Evolutionary conservation across 2,329 filamentous ascomycete genomes (phyloP), one percentile per base, ranked within the genome.

Genomic region (Penicillium sp.): DNA sequence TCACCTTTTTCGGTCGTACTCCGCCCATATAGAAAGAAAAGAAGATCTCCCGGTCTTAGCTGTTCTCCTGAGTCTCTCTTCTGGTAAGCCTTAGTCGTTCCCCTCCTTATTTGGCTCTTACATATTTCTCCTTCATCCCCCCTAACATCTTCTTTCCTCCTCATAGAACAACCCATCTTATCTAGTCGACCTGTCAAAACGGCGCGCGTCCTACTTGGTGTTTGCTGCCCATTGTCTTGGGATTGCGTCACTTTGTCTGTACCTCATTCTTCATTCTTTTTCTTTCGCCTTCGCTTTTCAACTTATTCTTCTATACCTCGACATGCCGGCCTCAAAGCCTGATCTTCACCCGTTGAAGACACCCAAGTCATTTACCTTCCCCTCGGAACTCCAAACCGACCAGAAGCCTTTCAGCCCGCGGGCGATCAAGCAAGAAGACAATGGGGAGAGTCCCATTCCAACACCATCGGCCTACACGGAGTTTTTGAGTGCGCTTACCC

Each of bases 391-490:
- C 73, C 67, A 87, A 43, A 84, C 83, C 62, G 18, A 21, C 10
- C 34, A 16, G 7, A 92, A 87, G 61, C 66, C 67, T 26, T 59
- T 14, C 19, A 40, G 16, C 7, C 63, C 6, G 60, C 86, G 45
- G 79, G 81, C 43, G 64, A 84, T 92, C 79, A 93, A 92, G 74
- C 83, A 89, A 63, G 81, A 88, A 52, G 83, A 87, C 55, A 97
- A 92, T 4, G 92, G 92, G 3, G 24, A 9, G 37, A 16, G 16
- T 18, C 16, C 16, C 8, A 40, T 28, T 50, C 45, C n/a, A 48
- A 49, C 45, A 96, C 95, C 90, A 48, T 81, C 84, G 19, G 92
- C 93, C 54, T 97, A 97, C 71, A 88, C 91, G 63, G 92, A 97
- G 69, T 97, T 97, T 70, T 86, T 97, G 59, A 93, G 92, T 76